Percentiles rank a stretch among this genome's conserved stretches.
Evolutionary conservation across 1,139 yeast species (phyloP).

Genomic region (Magnusiomyces fungicola): DNA sequence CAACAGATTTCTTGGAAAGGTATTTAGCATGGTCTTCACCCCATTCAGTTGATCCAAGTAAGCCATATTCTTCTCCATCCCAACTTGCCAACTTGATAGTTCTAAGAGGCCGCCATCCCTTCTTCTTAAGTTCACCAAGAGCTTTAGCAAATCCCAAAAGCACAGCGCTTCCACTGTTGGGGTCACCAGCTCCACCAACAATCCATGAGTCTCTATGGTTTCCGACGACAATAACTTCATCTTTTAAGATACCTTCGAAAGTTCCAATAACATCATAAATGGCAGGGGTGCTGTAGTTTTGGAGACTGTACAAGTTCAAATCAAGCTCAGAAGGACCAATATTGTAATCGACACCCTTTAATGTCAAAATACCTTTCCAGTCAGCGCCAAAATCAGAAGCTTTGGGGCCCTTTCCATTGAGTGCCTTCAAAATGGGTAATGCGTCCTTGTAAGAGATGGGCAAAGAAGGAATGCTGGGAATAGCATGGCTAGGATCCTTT

Average conservation of each 20-base stretch:
- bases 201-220: slow-evolving; percentile 75
- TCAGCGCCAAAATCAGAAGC: slow-evolving; percentile 31
- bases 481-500: slow-evolving; percentile 41
- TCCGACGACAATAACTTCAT: slow-evolving; percentile 53
- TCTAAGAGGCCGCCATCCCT: slow-evolving; percentile 59
- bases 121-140: slow-evolving; percentile 40
- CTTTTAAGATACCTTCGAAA: slow-evolving; percentile 42
- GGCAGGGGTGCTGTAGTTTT: slow-evolving; percentile 52
- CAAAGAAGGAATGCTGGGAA: slow-evolving; percentile 55
- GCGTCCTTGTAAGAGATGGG: slow-evolving; percentile 57
- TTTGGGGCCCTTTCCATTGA: slow-evolving; percentile 48
- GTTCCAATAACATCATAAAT: slow-evolving; percentile 53
- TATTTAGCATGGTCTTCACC: slow-evolving; percentile 46
- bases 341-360: slow-evolving; percentile 42
- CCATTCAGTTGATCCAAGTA: slow-evolving; percentile 62
- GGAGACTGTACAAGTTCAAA: slow-evolving; percentile 47
- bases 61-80: slow-evolving; percentile 71
- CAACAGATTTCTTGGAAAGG: slow-evolving; percentile 44
- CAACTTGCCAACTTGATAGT: slow-evolving; percentile 56
- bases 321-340: slow-evolving; percentile 55
- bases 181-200: slow-evolving; percentile 64
- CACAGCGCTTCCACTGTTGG: slow-evolving; percentile 58
- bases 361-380: slow-evolving; percentile 43
- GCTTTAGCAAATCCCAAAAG: slow-evolving; percentile 53
- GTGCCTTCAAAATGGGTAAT: slow-evolving; percentile 44